Evolutionary conservation across 2,329 filamentous ascomycete genomes (phyloP).

Genomic region (Pseudonectria foliicola): DNA sequence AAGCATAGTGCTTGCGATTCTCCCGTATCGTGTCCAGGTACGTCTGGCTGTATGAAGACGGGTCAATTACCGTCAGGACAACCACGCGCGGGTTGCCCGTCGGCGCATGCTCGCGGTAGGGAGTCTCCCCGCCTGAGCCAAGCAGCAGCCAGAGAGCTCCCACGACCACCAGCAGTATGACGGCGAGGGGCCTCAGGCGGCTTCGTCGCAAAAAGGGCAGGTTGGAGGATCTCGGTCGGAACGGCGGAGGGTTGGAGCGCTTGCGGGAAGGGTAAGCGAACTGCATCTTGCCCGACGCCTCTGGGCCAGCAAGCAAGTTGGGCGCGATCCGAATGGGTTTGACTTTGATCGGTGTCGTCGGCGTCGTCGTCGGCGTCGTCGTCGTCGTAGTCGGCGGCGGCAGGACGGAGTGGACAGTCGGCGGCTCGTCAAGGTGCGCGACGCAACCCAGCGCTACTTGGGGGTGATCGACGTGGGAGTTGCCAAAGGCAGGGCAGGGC

Average conservation of each 20-base stretch:
- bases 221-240: constrained; percentile 53
- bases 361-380: too few species aligned
- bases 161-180: constrained; percentile 48
- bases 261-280: constrained; percentile 85
- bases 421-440: too few species aligned
- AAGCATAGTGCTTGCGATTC: constrained; percentile 80
- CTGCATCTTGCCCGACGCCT: constrained; percentile 55
- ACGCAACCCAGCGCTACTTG: too few species aligned
- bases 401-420: too few species aligned
- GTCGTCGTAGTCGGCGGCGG: too few species aligned
- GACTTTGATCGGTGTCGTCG: too few species aligned
- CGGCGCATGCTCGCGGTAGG: constrained; percentile 32
- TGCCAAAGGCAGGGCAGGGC: too few species aligned
- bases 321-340: too few species aligned
- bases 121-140: constrained; percentile 20
- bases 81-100: constrained; percentile 59
- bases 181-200: constrained; percentile 52
- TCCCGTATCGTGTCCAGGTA: constrained; percentile 70
- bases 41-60: constrained; percentile 51
- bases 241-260: constrained; percentile 67
- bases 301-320: neutral
- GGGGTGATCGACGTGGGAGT: too few species aligned
- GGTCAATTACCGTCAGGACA: constrained; percentile 78
- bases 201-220: constrained; percentile 50
- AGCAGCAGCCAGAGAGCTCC: constrained; percentile 56